Base-by-base conservation (phyloP, 2,329 filamentous ascomycete genomes). In the Fusarium sp. region DNA sequence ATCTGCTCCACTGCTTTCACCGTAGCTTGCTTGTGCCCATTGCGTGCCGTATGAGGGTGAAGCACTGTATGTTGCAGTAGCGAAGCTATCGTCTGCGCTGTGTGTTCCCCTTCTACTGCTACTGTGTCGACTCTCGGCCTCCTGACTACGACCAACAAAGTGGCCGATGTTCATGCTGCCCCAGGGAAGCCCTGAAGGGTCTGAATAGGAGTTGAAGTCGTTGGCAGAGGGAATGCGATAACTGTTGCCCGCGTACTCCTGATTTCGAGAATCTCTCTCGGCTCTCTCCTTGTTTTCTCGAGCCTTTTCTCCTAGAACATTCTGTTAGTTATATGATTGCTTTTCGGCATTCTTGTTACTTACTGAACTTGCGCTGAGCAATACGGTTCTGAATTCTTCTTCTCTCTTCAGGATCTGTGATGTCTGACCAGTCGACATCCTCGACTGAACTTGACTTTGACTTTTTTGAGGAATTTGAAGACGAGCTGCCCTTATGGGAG, bases 301-400 rank as follows among this genome's bases (percentile, higher is more conserved):
- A 3, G 87, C 86, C 77, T 93, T 94, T 73, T 93, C 91, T 75
- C 92, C 92, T 94, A 18, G 24, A n/a, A 12, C 2, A 16, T 8
- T 24, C 33, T 11, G n/a, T 53, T 39, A 36, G 30, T 6, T 26
- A 11, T 8, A 16, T 22, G 15, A 33, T 15, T 12, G 12, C 2
- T 16, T 20, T 8, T 18, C 6, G 5, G 28, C n/a, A 9, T 28
- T 26, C 7, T 24, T 44, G 11, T 20, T 11, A 76, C 91, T 78
- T 86, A 94, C 92, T 87, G 75, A 93, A 94, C 76, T 93, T 93
- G 73, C 92, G 87, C 77, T 94, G 92, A 5, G 92, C 92, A 68
- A 94, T 88, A 60, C 91, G 88, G 79, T 95, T 95, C 79, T 95
- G 92, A 56, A 94, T 92, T 68, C 91, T 90, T 70, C 92, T 86